phyloP scores from a whole-genome alignment of 371 early-diverging fungal species.

The Circinella umbellata region DNA sequence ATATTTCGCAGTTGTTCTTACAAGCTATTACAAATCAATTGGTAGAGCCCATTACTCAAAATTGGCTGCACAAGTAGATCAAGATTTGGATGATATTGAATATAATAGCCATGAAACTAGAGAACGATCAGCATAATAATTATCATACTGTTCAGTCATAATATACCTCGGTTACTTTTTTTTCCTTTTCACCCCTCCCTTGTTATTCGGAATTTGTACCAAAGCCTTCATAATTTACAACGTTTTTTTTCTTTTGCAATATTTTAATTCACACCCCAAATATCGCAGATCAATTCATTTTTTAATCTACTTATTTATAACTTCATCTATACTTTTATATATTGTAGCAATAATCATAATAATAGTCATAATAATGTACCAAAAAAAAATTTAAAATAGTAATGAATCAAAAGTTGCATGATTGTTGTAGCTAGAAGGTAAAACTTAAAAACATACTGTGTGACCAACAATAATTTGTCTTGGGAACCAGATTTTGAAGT shows the following conservation, averaged over 20 bases:
- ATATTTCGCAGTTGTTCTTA: slow-evolving; percentile 48
- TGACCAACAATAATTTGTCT: too few relatives aligned
- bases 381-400: too few relatives aligned
- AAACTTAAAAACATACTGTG: too few relatives aligned
- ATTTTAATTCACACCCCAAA: too few relatives aligned
- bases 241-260: not conserved
- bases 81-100: slow-evolving; percentile 24
- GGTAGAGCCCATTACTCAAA: slow-evolving; percentile 39
- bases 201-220: not conserved
- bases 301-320: too few relatives aligned
- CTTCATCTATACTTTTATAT: too few relatives aligned
- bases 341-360: too few relatives aligned
- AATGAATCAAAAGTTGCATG: too few relatives aligned
- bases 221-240: not conserved
- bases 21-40: slow-evolving; percentile 35
- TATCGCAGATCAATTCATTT: too few relatives aligned
- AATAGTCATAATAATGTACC: too few relatives aligned
- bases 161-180: slow-evolving; percentile 6
- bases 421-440: too few relatives aligned
- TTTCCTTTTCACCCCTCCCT: not conserved
- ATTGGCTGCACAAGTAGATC: slow-evolving; percentile 22
- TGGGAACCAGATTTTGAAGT: too few relatives aligned
- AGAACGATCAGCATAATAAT: slow-evolving; percentile 2
- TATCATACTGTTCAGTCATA: not conserved
- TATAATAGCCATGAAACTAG: slow-evolving; percentile 6